Evolutionary conservation across 768 basidiomycete species (phyloP), one percentile per base, ranked within the genome.

Genomic region (Phlegmacium glaucopus): DNA sequence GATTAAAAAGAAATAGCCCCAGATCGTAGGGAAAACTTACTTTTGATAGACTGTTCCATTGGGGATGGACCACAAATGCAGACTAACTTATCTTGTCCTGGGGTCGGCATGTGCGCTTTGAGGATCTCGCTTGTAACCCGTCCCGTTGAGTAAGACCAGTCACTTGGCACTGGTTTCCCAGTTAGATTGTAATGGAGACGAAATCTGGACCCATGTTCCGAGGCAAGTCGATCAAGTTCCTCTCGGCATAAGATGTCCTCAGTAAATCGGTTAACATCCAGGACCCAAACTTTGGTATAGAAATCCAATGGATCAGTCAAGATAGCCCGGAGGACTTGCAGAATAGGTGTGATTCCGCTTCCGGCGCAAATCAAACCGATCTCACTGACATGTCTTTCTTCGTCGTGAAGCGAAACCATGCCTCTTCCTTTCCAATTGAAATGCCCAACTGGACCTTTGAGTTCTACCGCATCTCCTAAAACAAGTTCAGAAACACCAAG

Each of bases 381-480:
- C 15, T 76, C 63, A 17, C 58, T 58, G 13, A 77, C 61, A 10
- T 56, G 57, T 15, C 59, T 58, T 42, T 66, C 54, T 1, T 60
- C 47, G 0, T 73, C 74, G 36, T 67, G 63, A 63, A 73, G 65
- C 18, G 49, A 52, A 10, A 69, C 70, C 8, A 59, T 45, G 0
- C 75, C 74, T 9, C 61, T 42, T 1, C 79, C 78, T 3, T 67
- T 55, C 76, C 78, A 83, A 16, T 69, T 57, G 55, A 83, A 83
- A 6, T 73, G 71, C 0, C 82, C 82, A 6, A 82, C 58, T 0
- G 82, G 82, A 0, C 82, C 82, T 55, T 82, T 83, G 42, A 83
- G 50, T 48, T 83, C 79, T 8, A 83, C 61, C 3, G 32, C 53
- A 44, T 83, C 80, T 2, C 73, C 80, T 4, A 80, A 50, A 4